These are phyloP conservation scores for Schizophyllum commune DNA, from an alignment of 1,284 basidiomycete species.

Conservation along the genomic window DNA sequence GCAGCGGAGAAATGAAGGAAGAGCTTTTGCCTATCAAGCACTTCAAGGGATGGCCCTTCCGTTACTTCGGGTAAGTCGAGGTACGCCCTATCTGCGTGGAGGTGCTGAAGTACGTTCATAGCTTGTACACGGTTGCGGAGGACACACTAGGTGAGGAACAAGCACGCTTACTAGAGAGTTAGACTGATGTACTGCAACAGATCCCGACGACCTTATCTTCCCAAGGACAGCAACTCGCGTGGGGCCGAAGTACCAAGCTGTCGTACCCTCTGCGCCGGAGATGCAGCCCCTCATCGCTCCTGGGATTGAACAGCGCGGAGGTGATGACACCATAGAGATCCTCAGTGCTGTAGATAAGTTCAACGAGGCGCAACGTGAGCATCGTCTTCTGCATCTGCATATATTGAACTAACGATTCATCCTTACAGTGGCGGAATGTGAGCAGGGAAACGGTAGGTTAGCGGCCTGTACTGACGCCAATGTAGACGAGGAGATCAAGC, in stretches of 20 bases:
- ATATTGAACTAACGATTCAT: conserved; percentile 18
- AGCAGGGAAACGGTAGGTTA: conserved; percentile 10
- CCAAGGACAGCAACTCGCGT: conserved; percentile 84
- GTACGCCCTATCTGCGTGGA: conserved; percentile 7
- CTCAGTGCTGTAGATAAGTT: conserved; percentile 56
- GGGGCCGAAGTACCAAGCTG: conserved; percentile 82
- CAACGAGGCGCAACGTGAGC: conserved; percentile 55
- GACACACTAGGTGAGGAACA: conserved; percentile 72
- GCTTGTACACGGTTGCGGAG: conserved; percentile 84
- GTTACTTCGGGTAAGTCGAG: conserved; percentile 84
- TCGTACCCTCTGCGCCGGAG: conserved; percentile 42
- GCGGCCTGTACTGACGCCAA: conserved; percentile 10
- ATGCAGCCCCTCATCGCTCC: conserved; percentile 29
- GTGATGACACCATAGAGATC: conserved; percentile 67
- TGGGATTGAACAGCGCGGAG: conserved; percentile 61
- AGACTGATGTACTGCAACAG: conserved; percentile 27
- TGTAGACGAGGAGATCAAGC: conserved; percentile 57
- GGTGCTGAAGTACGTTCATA: conserved; percentile 23
- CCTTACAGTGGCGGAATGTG: conserved; percentile 42
- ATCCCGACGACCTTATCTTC: conserved; percentile 93
- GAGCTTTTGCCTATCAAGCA: conserved; percentile 72
- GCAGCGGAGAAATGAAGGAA: conserved; percentile 58
- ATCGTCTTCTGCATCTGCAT: conserved; percentile 10
- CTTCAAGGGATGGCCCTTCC: conserved; percentile 93
- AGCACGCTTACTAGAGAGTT: conserved; percentile 10